Evolutionary conservation across 2,329 filamentous ascomycete genomes (phyloP).

Genomic region (Botrytis medusae): DNA sequence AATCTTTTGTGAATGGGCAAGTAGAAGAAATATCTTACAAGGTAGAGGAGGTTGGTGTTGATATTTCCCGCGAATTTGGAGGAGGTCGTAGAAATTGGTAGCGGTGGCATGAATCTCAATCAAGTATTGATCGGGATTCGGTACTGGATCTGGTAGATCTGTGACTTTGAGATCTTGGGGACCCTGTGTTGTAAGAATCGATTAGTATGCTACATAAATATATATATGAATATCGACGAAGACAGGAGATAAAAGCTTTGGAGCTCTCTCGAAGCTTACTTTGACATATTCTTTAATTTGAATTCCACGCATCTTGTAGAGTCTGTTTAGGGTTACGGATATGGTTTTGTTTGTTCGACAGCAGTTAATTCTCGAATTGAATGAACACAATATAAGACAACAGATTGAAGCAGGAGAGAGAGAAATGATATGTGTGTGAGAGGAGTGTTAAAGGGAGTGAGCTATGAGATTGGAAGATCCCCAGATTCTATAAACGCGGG

Average conservation of each 20-base stretch:
- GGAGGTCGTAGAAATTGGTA: conserved; percentile 95
- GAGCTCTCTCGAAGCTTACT: conserved; percentile 44
- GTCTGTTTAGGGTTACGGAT: background rate
- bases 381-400: background rate
- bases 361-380: background rate
- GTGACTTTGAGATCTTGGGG: conserved; percentile 77
- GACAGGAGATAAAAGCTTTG: conserved; percentile 8
- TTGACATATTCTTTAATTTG: conserved; percentile 74
- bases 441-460: background rate
- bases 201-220: conserved; percentile 1
- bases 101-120: conserved; percentile 84
- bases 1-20: background rate
- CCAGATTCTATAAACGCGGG: conserved; percentile 13
- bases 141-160: conserved; percentile 71
- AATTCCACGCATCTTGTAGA: conserved; percentile 67
- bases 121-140: conserved; percentile 73
- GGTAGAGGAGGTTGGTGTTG: conserved; percentile 84
- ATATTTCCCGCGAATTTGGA: conserved; percentile 95
- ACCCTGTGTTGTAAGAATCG: conserved; percentile 50
- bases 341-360: background rate
- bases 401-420: background rate
- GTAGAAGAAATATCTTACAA: conserved; percentile 46
- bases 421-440: background rate
- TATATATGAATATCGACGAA: background rate
- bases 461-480: background rate